Evolutionary conservation across 768 basidiomycete genomes (phyloP).

Genomic region (Suillus subluteus): DNA sequence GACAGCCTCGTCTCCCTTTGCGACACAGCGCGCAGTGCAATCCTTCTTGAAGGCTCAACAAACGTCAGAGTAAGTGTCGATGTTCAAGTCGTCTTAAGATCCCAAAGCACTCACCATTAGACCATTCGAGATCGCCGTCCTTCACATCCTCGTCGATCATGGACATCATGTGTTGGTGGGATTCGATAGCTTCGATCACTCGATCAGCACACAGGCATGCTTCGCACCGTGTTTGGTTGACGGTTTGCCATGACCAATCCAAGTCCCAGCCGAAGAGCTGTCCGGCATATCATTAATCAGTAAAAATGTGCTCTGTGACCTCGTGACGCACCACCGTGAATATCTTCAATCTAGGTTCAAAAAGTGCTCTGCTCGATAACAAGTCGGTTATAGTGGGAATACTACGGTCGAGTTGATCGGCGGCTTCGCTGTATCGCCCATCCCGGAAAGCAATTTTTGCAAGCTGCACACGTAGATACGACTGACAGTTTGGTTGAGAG

Average conservation of each 20-base stretch:
- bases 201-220: background rate
- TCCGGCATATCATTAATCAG: background rate
- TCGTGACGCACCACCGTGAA: slow-evolving; percentile 1
- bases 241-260: background rate
- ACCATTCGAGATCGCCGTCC: background rate
- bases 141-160: background rate
- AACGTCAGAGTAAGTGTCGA: background rate
- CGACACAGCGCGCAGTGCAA: background rate
- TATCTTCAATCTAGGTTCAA: background rate
- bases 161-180: background rate
- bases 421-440: background rate
- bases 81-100: background rate
- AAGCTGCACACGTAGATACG: slow-evolving; percentile 1
- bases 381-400: background rate
- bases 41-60: background rate
- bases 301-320: background rate
- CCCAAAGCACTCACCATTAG: background rate
- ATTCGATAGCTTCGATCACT: background rate
- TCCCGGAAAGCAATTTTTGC: background rate
- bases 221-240: background rate
- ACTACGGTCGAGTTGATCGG: background rate
- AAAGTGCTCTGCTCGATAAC: background rate
- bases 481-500: background rate
- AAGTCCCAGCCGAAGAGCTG: slow-evolving; percentile 5
- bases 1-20: slow-evolving; percentile 1